These are phyloP conservation scores for Voacanga thouarsii DNA, from an alignment of 257 asterid species.

Conservation along the genomic window DNA sequence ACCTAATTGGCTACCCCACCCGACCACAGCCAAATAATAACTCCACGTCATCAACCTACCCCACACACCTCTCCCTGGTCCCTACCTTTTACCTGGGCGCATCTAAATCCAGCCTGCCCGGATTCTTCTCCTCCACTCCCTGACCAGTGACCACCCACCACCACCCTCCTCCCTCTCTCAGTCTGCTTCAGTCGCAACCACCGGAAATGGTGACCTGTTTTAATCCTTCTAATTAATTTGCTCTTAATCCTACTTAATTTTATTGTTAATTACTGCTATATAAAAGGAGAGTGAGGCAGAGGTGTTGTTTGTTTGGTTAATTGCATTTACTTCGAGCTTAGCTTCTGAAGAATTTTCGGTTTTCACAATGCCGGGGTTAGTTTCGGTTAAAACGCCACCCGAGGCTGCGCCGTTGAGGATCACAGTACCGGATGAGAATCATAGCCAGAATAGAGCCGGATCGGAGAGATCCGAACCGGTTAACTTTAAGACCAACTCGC, in stretches of 20 bases:
- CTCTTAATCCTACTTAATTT: slow-evolving; percentile 1
- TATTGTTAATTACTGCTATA: background rate
- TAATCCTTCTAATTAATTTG: slow-evolving; percentile 12
- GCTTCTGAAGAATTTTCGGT: background rate
- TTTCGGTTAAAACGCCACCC: slow-evolving; percentile 78
- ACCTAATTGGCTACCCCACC: slow-evolving; percentile 19
- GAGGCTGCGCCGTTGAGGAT: slow-evolving; percentile 69
- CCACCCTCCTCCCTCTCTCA: background rate
- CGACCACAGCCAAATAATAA: background rate
- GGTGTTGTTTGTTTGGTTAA: slow-evolving; percentile 1
- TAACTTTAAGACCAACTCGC: slow-evolving; percentile 50
- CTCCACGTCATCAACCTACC: slow-evolving; percentile 18
- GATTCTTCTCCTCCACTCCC: background rate
- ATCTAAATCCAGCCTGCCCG: slow-evolving; percentile 1
- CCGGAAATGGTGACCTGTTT: slow-evolving; percentile 12
- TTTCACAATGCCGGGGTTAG: slow-evolving; percentile 77
- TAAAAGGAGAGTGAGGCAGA: background rate
- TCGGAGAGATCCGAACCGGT: slow-evolving; percentile 56
- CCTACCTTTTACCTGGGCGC: slow-evolving; percentile 14
- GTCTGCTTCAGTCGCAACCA: slow-evolving; percentile 11
- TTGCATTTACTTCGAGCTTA: background rate
- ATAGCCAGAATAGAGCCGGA: slow-evolving; percentile 56
- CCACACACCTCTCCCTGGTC: slow-evolving; percentile 15
- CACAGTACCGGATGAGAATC: slow-evolving; percentile 47
- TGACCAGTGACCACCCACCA: background rate